These are phyloP conservation scores for Bocquillonia castaneifolia DNA, from an alignment of 441 rosid species.

Conservation along the genomic window DNA sequence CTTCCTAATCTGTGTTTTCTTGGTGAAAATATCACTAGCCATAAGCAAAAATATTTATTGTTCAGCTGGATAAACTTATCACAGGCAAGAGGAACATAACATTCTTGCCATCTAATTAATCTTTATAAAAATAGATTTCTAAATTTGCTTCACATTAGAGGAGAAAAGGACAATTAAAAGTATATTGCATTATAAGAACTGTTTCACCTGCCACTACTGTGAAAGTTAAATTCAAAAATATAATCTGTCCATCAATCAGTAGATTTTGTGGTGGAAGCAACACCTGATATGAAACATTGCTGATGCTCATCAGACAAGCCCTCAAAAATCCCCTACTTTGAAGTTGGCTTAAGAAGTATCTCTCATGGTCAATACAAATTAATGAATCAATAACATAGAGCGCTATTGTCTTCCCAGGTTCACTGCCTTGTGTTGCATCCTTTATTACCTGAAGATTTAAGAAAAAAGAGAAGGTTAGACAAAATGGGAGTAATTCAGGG, in stretches of 20 bases:
- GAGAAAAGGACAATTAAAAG: no score
- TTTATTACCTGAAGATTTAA: slow-evolving; percentile 57
- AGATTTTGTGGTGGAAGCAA: slow-evolving; percentile 10
- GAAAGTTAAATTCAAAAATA: neutral
- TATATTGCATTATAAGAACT: no score
- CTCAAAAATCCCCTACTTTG: slow-evolving; percentile 93
- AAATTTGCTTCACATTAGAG: no score
- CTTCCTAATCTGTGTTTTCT: neutral
- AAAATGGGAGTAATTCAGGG: neutral
- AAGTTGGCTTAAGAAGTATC: slow-evolving; percentile 84
- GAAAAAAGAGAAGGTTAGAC: slow-evolving; percentile 4
- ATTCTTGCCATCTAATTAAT: slow-evolving; percentile 9
- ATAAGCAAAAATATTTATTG: neutral
- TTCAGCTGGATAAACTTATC: neutral
- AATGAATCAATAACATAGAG: slow-evolving; percentile 86
- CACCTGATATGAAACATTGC: slow-evolving; percentile 73
- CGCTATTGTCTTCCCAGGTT: slow-evolving; percentile 89
- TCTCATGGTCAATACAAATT: slow-evolving; percentile 79
- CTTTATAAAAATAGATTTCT: neutral
- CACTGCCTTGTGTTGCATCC: slow-evolving; percentile 90
- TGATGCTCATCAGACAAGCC: slow-evolving; percentile 66
- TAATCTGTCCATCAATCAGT: slow-evolving; percentile 1
- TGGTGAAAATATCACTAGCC: neutral
- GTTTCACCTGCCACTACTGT: neutral
- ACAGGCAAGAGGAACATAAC: neutral